These are phyloP conservation scores for Backusella mclennaniae DNA, from an alignment of 192 early-diverging fungal species.

Conservation along the genomic window DNA sequence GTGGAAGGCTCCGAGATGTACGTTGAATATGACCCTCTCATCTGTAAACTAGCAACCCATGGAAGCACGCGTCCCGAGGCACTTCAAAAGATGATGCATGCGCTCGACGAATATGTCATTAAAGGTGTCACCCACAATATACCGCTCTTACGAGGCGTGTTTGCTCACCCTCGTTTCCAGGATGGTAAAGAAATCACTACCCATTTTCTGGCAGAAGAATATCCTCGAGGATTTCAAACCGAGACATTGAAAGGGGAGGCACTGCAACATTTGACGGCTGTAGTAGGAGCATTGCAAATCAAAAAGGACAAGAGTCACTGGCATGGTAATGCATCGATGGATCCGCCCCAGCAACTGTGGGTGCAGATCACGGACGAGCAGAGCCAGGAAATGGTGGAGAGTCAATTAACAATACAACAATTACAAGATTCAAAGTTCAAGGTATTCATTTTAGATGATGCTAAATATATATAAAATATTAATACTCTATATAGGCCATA, in stretches of 20 bases:
- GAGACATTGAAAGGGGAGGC: constrained; percentile 53
- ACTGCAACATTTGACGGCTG: constrained; percentile 60
- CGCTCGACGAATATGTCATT: constrained; percentile 90
- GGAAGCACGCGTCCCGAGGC: constrained; percentile 74
- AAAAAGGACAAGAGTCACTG: constrained; percentile 64
- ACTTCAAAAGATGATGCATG: constrained; percentile 73
- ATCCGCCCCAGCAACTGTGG: constrained; percentile 47
- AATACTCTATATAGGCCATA: constrained; percentile 32
- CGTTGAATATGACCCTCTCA: constrained; percentile 97
- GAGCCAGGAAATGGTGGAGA: constrained; percentile 37
- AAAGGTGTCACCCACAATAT: constrained; percentile 96
- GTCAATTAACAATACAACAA: constrained; percentile 47
- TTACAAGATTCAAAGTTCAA: constrained; percentile 41
- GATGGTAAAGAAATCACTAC: constrained; percentile 74
- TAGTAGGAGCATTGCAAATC: constrained; percentile 64
- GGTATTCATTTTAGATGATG: constrained; percentile 14
- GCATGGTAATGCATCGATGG: constrained; percentile 33
- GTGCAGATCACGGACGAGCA: constrained; percentile 42
- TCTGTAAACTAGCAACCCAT: constrained; percentile 92
- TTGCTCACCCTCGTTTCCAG: constrained; percentile 68
- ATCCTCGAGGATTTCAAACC: constrained; percentile 86
- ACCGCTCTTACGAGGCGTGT: constrained; percentile 85
- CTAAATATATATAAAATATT: not conserved
- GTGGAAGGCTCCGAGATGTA: constrained; percentile 89
- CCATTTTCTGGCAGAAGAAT: constrained; percentile 85